These are phyloP conservation scores for Kazachstania africana DNA, from an alignment of 805 yeast species.

Conservation along the genomic window DNA sequence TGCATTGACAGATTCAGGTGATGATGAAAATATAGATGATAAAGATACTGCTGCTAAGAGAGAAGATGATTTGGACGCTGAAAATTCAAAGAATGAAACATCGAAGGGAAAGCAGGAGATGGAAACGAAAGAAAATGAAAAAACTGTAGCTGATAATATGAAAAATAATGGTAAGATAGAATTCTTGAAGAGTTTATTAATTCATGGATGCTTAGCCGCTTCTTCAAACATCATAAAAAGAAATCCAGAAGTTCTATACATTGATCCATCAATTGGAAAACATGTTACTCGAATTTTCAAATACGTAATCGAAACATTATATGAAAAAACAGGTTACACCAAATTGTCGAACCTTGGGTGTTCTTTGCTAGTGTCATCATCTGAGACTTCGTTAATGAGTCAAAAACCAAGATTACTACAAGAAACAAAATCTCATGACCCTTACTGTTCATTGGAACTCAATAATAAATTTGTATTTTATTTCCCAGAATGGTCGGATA, in stretches of 20 bases:
- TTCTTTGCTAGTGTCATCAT: conserved; percentile 3
- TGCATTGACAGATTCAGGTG: conserved; percentile 61
- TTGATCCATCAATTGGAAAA: conserved; percentile 38
- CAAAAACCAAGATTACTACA: neutral
- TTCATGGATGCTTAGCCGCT: conserved; percentile 53
- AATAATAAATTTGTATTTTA: conserved; percentile 28
- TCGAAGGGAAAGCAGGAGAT: conserved; percentile 11
- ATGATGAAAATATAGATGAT: conserved; percentile 28
- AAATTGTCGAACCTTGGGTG: neutral
- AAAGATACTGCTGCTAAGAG: conserved; percentile 1
- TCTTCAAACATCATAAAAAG: conserved; percentile 44
- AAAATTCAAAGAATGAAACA: conserved; percentile 2
- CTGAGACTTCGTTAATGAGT: conserved; percentile 11
- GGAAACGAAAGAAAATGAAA: conserved; percentile 3
- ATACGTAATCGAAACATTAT: conserved; percentile 37
- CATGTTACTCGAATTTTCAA: conserved; percentile 41
- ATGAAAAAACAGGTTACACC: neutral
- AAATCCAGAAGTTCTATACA: conserved; percentile 48
- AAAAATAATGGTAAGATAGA: conserved; percentile 28
- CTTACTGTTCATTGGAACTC: conserved; percentile 6
- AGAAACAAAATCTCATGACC: conserved; percentile 8
- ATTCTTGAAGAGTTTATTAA: conserved; percentile 41
- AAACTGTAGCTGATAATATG: conserved; percentile 10
- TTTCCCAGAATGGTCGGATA: conserved; percentile 37
- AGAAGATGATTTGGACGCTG: conserved; percentile 1